Conservation (phyloP, 805 yeast species). For the Scheffersomyces coipomensis region DNA sequence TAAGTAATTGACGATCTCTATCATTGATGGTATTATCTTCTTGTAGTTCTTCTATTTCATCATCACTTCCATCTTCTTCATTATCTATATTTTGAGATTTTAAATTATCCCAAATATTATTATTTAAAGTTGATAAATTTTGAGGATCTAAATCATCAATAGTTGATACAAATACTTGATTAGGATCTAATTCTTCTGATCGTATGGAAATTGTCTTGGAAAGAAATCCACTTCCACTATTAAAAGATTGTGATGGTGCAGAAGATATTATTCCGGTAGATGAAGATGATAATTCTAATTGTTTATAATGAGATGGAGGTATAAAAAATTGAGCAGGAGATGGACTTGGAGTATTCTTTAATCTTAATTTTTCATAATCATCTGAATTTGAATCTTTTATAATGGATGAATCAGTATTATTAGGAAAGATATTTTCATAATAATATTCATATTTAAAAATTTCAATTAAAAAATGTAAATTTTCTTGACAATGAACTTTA, state of each 20-base stretch:
- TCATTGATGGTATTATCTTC: not conserved
- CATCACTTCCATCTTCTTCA: slow-evolving; percentile 8
- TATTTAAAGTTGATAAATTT: slow-evolving; percentile 1
- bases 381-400: not conserved
- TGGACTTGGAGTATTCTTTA: slow-evolving; percentile 8
- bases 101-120: slow-evolving; percentile 17
- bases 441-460: slow-evolving; percentile 46
- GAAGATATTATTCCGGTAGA: slow-evolving; percentile 1
- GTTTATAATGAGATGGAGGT: no score
- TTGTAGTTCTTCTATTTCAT: not conserved
- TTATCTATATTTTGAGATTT: slow-evolving; percentile 8
- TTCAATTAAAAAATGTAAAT: slow-evolving; percentile 43
- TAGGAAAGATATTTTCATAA: slow-evolving; percentile 23
- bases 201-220: slow-evolving; percentile 2
- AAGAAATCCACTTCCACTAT: not conserved
- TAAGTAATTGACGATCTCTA: slow-evolving; percentile 3
- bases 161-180: slow-evolving; percentile 17
- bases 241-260: not conserved
- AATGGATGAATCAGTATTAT: not conserved
- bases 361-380: slow-evolving; percentile 1
- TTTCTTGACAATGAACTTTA: slow-evolving; percentile 44
- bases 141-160: slow-evolving; percentile 21
- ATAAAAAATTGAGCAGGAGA: not conserved
- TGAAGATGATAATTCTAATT: not conserved
- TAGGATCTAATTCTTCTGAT: slow-evolving; percentile 24